Base-by-base conservation (phyloP, 2,329 filamentous ascomycete species). In the Neonectria sp. region DNA sequence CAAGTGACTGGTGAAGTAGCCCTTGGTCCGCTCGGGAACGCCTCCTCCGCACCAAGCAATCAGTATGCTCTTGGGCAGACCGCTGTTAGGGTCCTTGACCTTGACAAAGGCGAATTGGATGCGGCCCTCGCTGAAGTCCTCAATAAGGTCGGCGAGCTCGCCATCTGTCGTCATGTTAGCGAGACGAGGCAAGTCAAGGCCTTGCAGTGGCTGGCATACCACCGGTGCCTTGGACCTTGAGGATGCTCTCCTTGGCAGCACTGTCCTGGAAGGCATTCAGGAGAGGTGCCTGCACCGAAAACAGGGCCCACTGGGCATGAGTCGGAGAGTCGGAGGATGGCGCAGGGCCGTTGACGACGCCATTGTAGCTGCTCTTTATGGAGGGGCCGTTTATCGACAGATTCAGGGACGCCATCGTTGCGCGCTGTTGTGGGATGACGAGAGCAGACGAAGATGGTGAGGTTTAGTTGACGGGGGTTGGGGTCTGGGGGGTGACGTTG, bases 31-130 rank as follows among this genome's bases (percentile, higher is more conserved):
- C 83, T 99, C 96, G n/a, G 96, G 96, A 17, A 99, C 96, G 75
- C 96, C 96, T 78, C 97, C 95, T 73, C 96, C 96, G 81, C 96
- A 99, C 93, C 96, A 99, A 73, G 93, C 95, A 79, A 99, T 94
- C 73, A 99, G 88, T 67, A 97, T 94, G 79, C 91, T 93, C 86
- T 99, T 99, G 56, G 95, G 95, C 17, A 99, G 89, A 25, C 85
- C 85, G 3, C 93, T 94, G 81, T 99, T 99, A 62, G 95, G 93
- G 79, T 99, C 96, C 81, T 95, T 97, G 84, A 99, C 92, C 83
- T 97, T 98, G 76, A 96, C 91, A 78, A 97, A 98, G 31, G 95
- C 96, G 82, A 98, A 99, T 82, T 99, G 96, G 73, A 99, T 93
- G 76, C 95, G 92, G 61, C 96, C 96, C 81, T 99, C 96, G 73